Base-by-base conservation (phyloP, 2,329 filamentous ascomycete species). In the Xylaria sp. region DNA sequence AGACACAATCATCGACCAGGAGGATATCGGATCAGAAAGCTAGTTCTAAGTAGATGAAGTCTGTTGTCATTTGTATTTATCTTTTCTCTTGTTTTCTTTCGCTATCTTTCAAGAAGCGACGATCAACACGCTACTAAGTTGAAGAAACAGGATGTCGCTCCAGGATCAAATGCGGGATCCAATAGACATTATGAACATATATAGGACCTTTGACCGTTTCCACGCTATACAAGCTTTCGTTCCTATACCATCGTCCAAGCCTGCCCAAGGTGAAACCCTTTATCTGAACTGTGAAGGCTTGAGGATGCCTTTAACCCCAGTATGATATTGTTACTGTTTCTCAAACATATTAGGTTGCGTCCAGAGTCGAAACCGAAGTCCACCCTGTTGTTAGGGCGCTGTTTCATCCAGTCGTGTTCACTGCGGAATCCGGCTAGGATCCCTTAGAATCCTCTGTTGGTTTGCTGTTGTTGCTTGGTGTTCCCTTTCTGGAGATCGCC, bases 401-500 rank as follows among this genome's bases (percentile, higher is more conserved):
- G 36, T 23, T 60, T 15, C 59, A 34, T 34, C n/a, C 50, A 4
- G 32, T 55, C 25, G n/a, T 36, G 5, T 55, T 55, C 32, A 13
- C 12, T 20, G 8, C 30, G 10, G 10, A 25, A 15, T 56, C 34
- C n/a, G 7, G 18, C 52, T 20, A 15, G 34, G 34, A n/a, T 7
- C 7, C 4, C 34, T 23, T 74, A 75, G 43, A 75, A 76, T 55
- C 66, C 67, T 60, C 73, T 71, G 53, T 57, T 71, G 34, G 65
- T 60, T 36, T 45, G 65, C 65, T 70, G 72, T 48, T 68, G 67
- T 53, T 74, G 69, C 59, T 71, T 76, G 60, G 65, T 72, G 57
- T 67, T 69, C n/a, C 66, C 80, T 77, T 87, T 88, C 60, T 84
- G 80, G 61, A 91, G 81, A 62, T 90, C 88, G 39, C 83, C 83